Conservation (phyloP, 1,284 basidiomycete species). For the Ceratobasidium sp. region DNA sequence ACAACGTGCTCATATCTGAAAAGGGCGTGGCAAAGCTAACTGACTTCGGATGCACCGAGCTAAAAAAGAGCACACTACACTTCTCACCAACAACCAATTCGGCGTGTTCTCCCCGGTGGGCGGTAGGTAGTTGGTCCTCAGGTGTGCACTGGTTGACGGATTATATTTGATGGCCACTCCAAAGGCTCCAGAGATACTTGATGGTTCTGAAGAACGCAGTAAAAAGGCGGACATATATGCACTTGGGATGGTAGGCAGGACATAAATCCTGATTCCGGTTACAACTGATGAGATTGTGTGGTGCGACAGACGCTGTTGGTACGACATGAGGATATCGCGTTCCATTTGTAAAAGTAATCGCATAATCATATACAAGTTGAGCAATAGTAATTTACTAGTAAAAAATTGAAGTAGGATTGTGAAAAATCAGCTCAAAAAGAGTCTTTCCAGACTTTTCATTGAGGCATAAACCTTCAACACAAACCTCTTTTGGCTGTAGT, state of each 20-base stretch:
- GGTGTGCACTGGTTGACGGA: no score
- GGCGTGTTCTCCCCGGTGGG: not conserved
- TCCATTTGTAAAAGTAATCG: no score
- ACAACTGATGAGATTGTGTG: not conserved
- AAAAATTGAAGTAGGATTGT: no score
- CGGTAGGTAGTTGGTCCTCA: not conserved
- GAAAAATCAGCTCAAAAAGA: no score
- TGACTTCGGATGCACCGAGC: not conserved
- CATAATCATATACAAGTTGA: no score
- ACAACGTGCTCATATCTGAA: conserved; percentile 8
- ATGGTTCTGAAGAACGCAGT: not conserved
- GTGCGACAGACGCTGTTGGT: not conserved
- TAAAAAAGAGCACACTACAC: not conserved
- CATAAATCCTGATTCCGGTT: not conserved
- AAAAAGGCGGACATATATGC: not conserved
- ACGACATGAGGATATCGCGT: not conserved
- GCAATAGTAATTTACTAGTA: no score
- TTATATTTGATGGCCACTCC: not conserved
- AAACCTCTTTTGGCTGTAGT: no score
- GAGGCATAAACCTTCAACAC: no score
- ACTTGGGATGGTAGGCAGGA: not conserved
- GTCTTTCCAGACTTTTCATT: no score
- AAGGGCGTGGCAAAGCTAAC: not conserved
- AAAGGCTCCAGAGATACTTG: not conserved
- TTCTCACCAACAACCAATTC: not conserved